Conservation (phyloP, 441 rosid species). For the Pelargonium exstipulatum region DNA sequence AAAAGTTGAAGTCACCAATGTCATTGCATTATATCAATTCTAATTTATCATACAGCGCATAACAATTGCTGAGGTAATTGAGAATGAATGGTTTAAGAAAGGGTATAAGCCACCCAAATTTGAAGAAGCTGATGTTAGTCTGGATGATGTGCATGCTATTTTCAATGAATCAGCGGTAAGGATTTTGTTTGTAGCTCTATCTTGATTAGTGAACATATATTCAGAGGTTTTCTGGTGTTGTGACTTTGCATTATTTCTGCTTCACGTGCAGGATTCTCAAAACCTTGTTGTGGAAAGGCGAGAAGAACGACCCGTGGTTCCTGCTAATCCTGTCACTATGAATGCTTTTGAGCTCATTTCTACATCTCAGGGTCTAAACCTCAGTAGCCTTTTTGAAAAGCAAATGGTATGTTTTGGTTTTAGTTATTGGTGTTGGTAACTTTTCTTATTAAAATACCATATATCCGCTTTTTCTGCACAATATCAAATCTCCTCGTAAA, state of each 20-base stretch:
- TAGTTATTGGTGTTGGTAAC: not conserved
- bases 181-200: conserved; percentile 13
- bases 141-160: conserved; percentile 79
- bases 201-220: not conserved
- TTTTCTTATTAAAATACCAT: not conserved
- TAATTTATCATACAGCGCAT: conserved; percentile 60
- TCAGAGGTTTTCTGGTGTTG: not conserved
- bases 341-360: conserved; percentile 99
- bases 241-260: conserved; percentile 21
- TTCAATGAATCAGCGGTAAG: conserved; percentile 77
- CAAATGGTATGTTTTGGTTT: conserved; percentile 58
- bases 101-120: conserved; percentile 82
- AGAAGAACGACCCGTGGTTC: conserved; percentile 30
- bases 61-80: conserved; percentile 69
- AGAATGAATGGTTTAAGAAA: conserved; percentile 97
- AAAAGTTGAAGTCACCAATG: conserved; percentile 8
- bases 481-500: not conserved
- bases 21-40: conserved; percentile 11
- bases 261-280: conserved; percentile 44
- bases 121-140: conserved; percentile 68
- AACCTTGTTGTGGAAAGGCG: conserved; percentile 90
- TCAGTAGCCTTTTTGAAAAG: conserved; percentile 82
- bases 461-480: not conserved
- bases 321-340: conserved; percentile 69
- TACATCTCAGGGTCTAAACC: conserved; percentile 94